These are phyloP conservation scores for Parachaetomium inaequale DNA, from an alignment of 495 filamentous ascomycete genomes.

Conservation along the genomic window DNA sequence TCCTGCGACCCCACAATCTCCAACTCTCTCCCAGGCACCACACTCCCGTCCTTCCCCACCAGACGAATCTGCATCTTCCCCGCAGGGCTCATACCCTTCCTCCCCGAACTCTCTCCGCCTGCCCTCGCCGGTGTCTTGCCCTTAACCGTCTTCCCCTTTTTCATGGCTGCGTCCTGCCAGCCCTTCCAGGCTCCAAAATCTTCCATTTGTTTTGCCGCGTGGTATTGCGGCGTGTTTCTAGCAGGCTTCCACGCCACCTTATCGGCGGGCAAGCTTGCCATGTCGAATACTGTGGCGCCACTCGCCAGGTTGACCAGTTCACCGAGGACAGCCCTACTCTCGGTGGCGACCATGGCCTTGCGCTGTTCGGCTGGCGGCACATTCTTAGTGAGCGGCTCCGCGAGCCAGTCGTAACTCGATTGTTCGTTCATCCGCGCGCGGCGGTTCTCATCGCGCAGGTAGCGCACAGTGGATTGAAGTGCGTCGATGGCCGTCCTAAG, in stretches of 20 bases:
- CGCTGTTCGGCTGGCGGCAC: constrained; percentile 52
- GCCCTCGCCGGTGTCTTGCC: constrained; percentile 30
- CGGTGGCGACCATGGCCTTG: constrained; percentile 56
- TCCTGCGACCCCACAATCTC: constrained; percentile 43
- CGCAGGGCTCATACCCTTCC: constrained; percentile 33
- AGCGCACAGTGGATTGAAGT: constrained; percentile 73
- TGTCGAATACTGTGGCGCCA: constrained; percentile 55
- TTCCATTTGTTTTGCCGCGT: constrained; percentile 41
- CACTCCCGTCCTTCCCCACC: constrained; percentile 39
- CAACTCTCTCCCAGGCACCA: constrained; percentile 31
- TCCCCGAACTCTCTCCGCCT: constrained; percentile 15
- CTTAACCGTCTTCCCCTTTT: constrained; percentile 30
- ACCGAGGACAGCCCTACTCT: constrained; percentile 65
- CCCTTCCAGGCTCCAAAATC: constrained; percentile 42
- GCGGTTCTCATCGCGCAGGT: constrained; percentile 73
- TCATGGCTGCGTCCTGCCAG: constrained; percentile 38
- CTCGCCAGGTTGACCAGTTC: constrained; percentile 68
- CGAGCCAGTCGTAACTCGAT: constrained; percentile 59
- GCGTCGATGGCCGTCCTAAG: constrained; percentile 66
- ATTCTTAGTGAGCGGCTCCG: constrained; percentile 58
- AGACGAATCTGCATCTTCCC: constrained; percentile 47
- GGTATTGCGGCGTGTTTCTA: constrained; percentile 43
- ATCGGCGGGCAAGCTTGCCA: constrained; percentile 47
- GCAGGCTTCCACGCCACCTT: constrained; percentile 49
- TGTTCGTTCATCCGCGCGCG: constrained; percentile 61